Evolutionary conservation across 306 rosid species (phyloP), one percentile per base, ranked within the genome.

Genomic region (Inga leiocalycina): DNA sequence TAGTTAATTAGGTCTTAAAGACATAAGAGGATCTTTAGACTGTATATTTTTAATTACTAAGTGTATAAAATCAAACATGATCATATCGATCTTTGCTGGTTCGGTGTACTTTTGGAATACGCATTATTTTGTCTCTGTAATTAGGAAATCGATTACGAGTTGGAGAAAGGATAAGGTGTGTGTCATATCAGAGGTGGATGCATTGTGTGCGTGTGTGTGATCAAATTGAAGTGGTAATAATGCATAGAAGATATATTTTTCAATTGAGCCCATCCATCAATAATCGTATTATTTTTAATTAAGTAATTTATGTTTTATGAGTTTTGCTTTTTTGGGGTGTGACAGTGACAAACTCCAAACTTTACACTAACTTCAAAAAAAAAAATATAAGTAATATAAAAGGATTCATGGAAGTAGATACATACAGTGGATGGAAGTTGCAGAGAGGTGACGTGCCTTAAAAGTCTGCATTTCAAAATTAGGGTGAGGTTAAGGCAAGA

Each of bases 401-500:
- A 22, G 24, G 32, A n/a, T 48, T 11, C 12, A 59, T n/a, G 32
- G 10, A 61, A 3, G 27, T 61, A 10, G 16, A 61, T 61, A 9
- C 15, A 62, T 62, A 27, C 16, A 27, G 0, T 12, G 37, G 19
- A 10, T 62, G 37, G 16, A 24, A 4, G 35, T 12, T 30, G 71
- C 71, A 30, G 20, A 35, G 44, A n/a, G 62, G 71, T 34, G 52
- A 41, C 54, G 75, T 71, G 75, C 54, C 75, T 48, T 71, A 12
- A n/a, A 70, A 71, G 75, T 51, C 52, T 70, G 32, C 14, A 10
- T 20, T 14, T 20, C 10, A 8, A 41, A 41, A 70, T 41, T 45
- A 9, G 8, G 49, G 51, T 17, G 17, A 10, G 74, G 19, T 9
- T 34, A 32, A 70, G 32, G 1, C 27, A 70, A 39, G 51, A 45